Percentiles rank a stretch among this genome's conserved stretches.
Evolutionary conservation across 257 asterid genomes (phyloP).

Genomic region (Plantago elongata): DNA sequence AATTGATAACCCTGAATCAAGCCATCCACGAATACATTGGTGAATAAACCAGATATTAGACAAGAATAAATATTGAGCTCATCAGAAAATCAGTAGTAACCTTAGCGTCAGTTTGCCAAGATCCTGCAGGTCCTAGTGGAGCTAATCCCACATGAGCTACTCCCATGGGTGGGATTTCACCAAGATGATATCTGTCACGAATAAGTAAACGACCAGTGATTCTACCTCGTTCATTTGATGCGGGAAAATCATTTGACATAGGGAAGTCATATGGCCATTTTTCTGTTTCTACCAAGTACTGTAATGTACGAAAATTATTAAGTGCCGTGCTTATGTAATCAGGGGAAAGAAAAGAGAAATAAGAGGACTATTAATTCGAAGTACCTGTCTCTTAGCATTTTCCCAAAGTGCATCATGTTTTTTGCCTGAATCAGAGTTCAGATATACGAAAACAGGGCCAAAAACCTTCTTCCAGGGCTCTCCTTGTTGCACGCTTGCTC

Average conservation of each 20-base stretch:
- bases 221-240: slow-evolving; percentile 41
- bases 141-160: slow-evolving; percentile 73
- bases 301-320: not conserved
- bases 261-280: slow-evolving; percentile 82
- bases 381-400: slow-evolving; percentile 52
- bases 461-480: slow-evolving; percentile 48
- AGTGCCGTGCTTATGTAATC: too few relatives aligned
- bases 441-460: slow-evolving; percentile 47
- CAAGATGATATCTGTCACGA: slow-evolving; percentile 37
- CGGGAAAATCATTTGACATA: slow-evolving; percentile 42
- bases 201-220: slow-evolving; percentile 54
- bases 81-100: slow-evolving; percentile 12
- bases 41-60: not conserved
- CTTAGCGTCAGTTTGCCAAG: slow-evolving; percentile 73
- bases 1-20: slow-evolving; percentile 39
- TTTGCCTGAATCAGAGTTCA: slow-evolving; percentile 35
- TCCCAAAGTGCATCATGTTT: slow-evolving; percentile 37
- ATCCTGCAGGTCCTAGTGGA: slow-evolving; percentile 53
- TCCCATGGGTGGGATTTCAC: slow-evolving; percentile 26
- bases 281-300: not conserved
- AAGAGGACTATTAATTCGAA: not conserved
- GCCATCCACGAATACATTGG: not conserved
- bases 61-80: not conserved
- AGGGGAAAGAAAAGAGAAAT: not conserved
- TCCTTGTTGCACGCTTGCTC: slow-evolving; percentile 35